Percentiles rank a stretch among this genome's conserved stretches.
Conservation (phyloP, 257 asterid genomes). For the Plantago major region DNA sequence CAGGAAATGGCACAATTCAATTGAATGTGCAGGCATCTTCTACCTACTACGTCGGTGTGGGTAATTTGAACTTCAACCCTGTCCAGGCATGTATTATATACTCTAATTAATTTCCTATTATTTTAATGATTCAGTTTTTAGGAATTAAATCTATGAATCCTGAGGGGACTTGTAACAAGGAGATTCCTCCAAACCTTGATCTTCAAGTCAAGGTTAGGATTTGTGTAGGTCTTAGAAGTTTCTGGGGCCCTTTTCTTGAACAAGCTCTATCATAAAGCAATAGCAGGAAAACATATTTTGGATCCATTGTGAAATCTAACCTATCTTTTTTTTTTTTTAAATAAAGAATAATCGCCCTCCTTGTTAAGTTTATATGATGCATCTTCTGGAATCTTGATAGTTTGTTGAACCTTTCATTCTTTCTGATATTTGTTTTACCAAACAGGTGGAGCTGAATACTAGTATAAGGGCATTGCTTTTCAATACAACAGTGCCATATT, state of each 20-base stretch:
- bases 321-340: neutral
- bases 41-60: conserved; percentile 58
- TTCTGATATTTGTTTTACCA: conserved; percentile 22
- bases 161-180: too few species aligned
- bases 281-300: too few species aligned
- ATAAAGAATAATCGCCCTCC: neutral
- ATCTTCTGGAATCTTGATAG: neutral
- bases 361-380: neutral
- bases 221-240: too few species aligned
- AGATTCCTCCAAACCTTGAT: too few species aligned
- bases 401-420: neutral
- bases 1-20: conserved; percentile 66
- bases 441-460: conserved; percentile 55
- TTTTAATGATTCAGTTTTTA: too few species aligned
- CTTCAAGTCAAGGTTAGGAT: too few species aligned
- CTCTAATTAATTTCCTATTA: neutral
- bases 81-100: conserved; percentile 44
- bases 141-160: too few species aligned
- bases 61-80: conserved; percentile 53
- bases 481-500: conserved; percentile 53
- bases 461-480: conserved; percentile 41
- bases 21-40: conserved; percentile 48
- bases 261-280: too few species aligned
- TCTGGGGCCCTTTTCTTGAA: too few species aligned
- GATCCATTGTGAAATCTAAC: neutral